Conservation (phyloP, 2,329 filamentous ascomycete genomes). For the Diaporthe ampelina region DNA sequence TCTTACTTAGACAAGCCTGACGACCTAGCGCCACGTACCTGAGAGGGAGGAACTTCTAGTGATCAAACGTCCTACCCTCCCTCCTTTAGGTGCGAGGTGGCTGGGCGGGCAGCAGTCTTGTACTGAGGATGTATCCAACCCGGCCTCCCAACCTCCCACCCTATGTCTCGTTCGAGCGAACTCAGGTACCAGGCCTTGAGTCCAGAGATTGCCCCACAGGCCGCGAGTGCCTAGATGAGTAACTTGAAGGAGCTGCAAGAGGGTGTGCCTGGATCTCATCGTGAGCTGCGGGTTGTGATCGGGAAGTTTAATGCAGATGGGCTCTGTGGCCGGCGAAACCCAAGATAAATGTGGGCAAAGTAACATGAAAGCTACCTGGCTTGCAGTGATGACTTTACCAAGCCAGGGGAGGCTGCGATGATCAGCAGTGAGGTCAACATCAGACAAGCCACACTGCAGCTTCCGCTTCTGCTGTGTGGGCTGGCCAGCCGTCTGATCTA, state of each 20-base stretch:
- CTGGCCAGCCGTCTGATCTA: slow-evolving; percentile 22
- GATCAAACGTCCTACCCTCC: not conserved
- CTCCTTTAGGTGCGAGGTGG: not conserved
- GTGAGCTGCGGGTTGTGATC: slow-evolving; percentile 12
- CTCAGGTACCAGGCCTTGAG: not conserved
- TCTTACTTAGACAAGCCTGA: not conserved
- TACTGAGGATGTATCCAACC: not conserved
- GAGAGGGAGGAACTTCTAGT: not conserved
- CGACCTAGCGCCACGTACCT: too few species aligned
- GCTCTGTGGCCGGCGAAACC: slow-evolving; percentile 2
- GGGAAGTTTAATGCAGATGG: slow-evolving; percentile 4
- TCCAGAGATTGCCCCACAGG: not conserved
- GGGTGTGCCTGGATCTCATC: slow-evolving; percentile 1
- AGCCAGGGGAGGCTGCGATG: not conserved
- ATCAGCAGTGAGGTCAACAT: not conserved
- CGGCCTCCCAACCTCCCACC: too few species aligned
- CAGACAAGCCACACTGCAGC: not conserved
- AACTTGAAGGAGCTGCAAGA: not conserved
- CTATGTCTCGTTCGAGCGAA: not conserved
- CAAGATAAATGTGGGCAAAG: not conserved
- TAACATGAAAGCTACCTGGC: slow-evolving; percentile 5
- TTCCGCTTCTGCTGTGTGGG: not conserved
- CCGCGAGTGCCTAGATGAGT: not conserved
- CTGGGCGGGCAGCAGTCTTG: not conserved
- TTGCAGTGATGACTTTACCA: not conserved